Evolutionary conservation across 1,284 basidiomycete species (phyloP).

Genomic region (Ganoderma boninense): DNA sequence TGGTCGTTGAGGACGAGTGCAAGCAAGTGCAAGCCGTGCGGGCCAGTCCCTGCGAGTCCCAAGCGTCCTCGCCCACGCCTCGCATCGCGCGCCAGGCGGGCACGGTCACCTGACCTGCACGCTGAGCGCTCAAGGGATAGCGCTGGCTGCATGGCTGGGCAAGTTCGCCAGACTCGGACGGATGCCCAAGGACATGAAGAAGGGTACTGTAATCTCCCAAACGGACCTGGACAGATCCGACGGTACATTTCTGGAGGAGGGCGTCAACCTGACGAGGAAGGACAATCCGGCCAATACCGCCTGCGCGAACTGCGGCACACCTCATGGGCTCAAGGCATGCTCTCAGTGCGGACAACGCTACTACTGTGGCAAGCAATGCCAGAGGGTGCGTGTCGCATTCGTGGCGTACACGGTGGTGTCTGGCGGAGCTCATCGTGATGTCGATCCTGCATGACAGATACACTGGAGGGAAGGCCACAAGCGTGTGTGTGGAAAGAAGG

Average conservation of each 20-base stretch:
- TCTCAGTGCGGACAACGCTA: conserved; percentile 14
- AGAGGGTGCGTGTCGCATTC: background rate
- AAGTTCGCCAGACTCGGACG: background rate
- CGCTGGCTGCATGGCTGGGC: too few relatives aligned
- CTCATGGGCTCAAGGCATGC: conserved; percentile 17
- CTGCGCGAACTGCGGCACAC: conserved; percentile 20
- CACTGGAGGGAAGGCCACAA: conserved; percentile 5
- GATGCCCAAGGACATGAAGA: conserved; percentile 6
- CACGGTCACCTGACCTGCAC: background rate
- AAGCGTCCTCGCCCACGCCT: background rate
- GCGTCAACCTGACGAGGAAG: conserved; percentile 5
- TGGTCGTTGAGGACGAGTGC: background rate
- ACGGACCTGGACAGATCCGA: conserved; percentile 2
- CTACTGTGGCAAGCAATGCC: conserved; percentile 16
- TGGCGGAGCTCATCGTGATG: background rate
- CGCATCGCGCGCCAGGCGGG: too few relatives aligned
- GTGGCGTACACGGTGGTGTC: background rate
- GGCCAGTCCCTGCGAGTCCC: too few relatives aligned
- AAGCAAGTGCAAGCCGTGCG: background rate
- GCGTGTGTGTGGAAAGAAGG: background rate
- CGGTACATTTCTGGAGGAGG: conserved; percentile 13
- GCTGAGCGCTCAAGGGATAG: too few relatives aligned
- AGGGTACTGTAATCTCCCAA: conserved; percentile 16
- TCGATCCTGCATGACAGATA: background rate
- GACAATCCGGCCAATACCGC: conserved; percentile 16